Percentiles rank a stretch among this genome's conserved stretches.
Evolutionary conservation across 1,139 yeast species (phyloP).

Genomic region (Saccharomyces hybrid): DNA sequence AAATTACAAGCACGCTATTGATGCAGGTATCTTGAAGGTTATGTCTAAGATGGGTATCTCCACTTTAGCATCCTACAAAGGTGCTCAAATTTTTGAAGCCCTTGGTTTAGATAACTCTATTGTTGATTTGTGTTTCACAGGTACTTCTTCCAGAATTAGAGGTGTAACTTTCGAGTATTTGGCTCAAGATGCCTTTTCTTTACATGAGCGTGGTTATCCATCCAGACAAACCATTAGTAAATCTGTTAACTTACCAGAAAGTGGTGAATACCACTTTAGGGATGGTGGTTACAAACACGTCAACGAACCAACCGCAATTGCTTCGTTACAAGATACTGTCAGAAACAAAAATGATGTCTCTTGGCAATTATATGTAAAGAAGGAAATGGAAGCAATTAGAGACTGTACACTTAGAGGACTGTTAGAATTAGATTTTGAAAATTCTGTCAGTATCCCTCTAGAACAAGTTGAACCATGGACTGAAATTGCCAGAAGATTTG

Average conservation of each 20-base stretch:
- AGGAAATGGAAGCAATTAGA: slow-evolving; percentile 85
- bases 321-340: slow-evolving; percentile 93
- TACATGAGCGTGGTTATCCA: slow-evolving; percentile 92
- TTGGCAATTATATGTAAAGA: slow-evolving; percentile 80
- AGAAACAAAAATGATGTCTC: slow-evolving; percentile 92
- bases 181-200: slow-evolving; percentile 90
- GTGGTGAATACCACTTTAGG: slow-evolving; percentile 98
- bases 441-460: slow-evolving; percentile 69
- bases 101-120: slow-evolving; percentile 93
- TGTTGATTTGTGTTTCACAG: slow-evolving; percentile 91
- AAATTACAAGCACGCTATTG: slow-evolving; percentile 76
- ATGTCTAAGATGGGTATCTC: slow-evolving; percentile 99
- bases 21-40: slow-evolving; percentile 88
- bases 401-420: slow-evolving; percentile 91
- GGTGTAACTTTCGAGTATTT: slow-evolving; percentile 93
- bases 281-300: slow-evolving; percentile 97
- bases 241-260: slow-evolving; percentile 67
- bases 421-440: slow-evolving; percentile 76
- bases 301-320: slow-evolving; percentile 91
- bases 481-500: slow-evolving; percentile 92
- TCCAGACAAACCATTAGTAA: slow-evolving; percentile 64
- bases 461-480: slow-evolving; percentile 99
- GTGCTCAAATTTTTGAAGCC: slow-evolving; percentile 97
- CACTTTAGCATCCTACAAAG: slow-evolving; percentile 92
- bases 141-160: slow-evolving; percentile 93